phyloP scores from a whole-genome alignment of 257 asterid genomes.

The Primulina huaijiensis region DNA sequence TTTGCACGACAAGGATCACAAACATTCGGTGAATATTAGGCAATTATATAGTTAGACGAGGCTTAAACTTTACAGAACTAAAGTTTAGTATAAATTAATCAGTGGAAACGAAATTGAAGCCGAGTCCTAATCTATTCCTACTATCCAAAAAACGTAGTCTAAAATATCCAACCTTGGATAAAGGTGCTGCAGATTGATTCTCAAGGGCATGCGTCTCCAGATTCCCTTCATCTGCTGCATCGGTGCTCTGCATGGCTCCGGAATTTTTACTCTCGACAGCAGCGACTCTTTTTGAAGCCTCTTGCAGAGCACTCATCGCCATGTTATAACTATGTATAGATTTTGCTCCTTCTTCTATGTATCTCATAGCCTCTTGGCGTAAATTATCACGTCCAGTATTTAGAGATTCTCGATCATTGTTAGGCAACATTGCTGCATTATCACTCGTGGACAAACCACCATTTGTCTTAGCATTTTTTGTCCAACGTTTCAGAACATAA shows the following conservation, averaged over 20 bases:
- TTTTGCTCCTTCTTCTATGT: slow-evolving; percentile 89
- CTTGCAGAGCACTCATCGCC: slow-evolving; percentile 69
- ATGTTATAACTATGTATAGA: slow-evolving; percentile 70
- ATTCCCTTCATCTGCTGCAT: slow-evolving; percentile 46
- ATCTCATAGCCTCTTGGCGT: slow-evolving; percentile 73
- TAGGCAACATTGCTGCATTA: slow-evolving; percentile 32
- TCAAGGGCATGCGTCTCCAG: slow-evolving; percentile 28
- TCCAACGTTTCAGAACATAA: slow-evolving; percentile 85
- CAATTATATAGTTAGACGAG: neutral
- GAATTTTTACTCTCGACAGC: slow-evolving; percentile 49
- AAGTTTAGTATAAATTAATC: neutral
- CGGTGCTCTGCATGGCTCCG: slow-evolving; percentile 32
- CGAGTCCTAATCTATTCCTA: neutral
- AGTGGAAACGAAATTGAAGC: neutral
- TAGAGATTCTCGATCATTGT: slow-evolving; percentile 45
- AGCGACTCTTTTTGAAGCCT: slow-evolving; percentile 64
- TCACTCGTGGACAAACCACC: slow-evolving; percentile 35
- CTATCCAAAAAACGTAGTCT: slow-evolving; percentile 9
- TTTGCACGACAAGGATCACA: neutral
- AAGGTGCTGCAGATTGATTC: slow-evolving; percentile 44
- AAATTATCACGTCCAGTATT: slow-evolving; percentile 50
- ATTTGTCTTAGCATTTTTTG: slow-evolving; percentile 62
- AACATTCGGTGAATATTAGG: neutral
- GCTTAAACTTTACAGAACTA: neutral
- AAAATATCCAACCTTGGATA: slow-evolving; percentile 61